Conservation (phyloP, 805 yeast genomes). For the Blastobotrys terrestris region DNA sequence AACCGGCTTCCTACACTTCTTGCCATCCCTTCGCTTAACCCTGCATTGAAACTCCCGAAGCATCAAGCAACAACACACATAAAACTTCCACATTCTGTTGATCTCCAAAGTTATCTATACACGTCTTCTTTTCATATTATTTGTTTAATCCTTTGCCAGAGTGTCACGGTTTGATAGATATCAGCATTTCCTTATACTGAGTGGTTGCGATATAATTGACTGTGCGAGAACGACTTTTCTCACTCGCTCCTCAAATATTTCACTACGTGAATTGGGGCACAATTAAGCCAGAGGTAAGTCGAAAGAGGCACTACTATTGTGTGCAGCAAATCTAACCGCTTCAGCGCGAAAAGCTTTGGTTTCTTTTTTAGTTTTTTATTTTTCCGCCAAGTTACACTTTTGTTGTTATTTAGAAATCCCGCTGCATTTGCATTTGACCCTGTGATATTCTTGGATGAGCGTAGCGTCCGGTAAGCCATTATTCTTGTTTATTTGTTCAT, state of each 20-base stretch:
- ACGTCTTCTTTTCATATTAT: not conserved
- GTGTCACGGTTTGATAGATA: not conserved
- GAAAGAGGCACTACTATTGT: too few species aligned
- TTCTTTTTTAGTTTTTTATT: too few species aligned
- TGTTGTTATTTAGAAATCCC: too few species aligned
- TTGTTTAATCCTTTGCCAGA: not conserved
- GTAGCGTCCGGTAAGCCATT: too few species aligned
- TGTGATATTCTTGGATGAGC: too few species aligned
- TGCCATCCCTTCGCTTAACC: not conserved
- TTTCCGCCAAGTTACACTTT: too few species aligned
- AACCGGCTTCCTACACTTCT: not conserved
- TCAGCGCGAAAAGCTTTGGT: too few species aligned
- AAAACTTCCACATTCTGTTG: not conserved
- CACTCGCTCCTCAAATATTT: not conserved
- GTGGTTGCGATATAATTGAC: not conserved
- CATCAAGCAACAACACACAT: not conserved
- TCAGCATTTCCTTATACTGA: not conserved
- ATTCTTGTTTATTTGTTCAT: too few species aligned
- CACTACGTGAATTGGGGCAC: not conserved
- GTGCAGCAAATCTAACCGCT: too few species aligned
- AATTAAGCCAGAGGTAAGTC: not conserved
- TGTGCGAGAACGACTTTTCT: not conserved
- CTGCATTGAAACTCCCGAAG: not conserved
- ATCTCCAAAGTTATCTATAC: not conserved
- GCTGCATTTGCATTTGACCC: too few species aligned